Evolutionary conservation across 371 early-diverging fungal species (phyloP).

Genomic region (Mortierella sp.): DNA sequence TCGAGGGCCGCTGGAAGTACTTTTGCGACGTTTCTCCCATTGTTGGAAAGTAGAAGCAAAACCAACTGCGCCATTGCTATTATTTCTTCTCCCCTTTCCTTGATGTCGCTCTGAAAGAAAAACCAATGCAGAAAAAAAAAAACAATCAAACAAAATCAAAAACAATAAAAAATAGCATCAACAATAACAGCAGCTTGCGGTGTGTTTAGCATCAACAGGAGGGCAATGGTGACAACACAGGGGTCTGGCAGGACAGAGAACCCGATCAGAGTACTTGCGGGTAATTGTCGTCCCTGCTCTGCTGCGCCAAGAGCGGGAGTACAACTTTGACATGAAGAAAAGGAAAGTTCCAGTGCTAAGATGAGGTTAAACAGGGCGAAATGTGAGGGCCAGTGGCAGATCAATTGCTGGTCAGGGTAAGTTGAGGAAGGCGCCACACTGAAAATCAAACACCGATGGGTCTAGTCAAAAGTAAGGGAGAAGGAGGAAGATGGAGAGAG

Average conservation of each 20-base stretch:
- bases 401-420: too few species aligned
- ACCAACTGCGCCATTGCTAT: background rate
- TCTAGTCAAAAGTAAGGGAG: background rate
- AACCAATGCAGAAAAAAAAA: background rate
- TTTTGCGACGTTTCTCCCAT: slow-evolving; percentile 3
- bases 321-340: too few species aligned
- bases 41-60: background rate
- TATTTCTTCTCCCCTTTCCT: background rate
- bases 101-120: background rate
- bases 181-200: background rate
- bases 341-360: too few species aligned
- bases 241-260: background rate
- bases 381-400: too few species aligned
- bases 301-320: too few species aligned
- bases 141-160: background rate
- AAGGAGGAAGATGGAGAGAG: background rate
- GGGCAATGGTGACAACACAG: background rate
- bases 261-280: too few species aligned
- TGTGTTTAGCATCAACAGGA: background rate
- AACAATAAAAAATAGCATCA: background rate
- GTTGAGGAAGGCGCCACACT: background rate
- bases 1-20: slow-evolving; percentile 82
- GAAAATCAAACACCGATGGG: slow-evolving; percentile 2
- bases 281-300: too few species aligned
- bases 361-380: too few species aligned